These are phyloP conservation scores for Aspergillus asperescens DNA, from an alignment of 495 filamentous ascomycete genomes.

Conservation along the genomic window DNA sequence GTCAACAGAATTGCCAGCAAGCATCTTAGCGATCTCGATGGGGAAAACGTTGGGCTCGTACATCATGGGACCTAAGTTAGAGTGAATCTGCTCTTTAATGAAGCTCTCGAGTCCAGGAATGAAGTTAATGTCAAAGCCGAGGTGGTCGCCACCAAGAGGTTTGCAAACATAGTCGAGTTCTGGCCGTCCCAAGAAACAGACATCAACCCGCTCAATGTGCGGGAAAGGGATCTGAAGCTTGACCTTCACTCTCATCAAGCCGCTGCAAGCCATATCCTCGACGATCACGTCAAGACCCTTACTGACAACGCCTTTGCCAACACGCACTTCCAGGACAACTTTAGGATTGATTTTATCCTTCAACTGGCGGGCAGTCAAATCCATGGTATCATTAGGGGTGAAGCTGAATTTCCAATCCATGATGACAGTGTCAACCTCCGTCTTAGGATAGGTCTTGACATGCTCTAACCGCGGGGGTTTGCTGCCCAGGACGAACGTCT, in stretches of 20 bases:
- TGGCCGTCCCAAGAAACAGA: conserved; percentile 73
- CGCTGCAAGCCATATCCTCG: conserved; percentile 91
- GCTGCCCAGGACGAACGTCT: conserved; percentile 83
- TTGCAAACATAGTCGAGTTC: conserved; percentile 96
- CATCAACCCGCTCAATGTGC: conserved; percentile 86
- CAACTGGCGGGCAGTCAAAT: conserved; percentile 83
- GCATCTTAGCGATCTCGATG: conserved; percentile 97
- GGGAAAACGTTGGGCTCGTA: conserved; percentile 97
- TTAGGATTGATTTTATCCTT: conserved; percentile 97
- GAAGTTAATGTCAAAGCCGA: conserved; percentile 98
- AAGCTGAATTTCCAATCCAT: conserved; percentile 99
- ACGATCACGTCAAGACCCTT: conserved; percentile 97
- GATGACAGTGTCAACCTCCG: conserved; percentile 87
- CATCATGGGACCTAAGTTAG: conserved; percentile 90
- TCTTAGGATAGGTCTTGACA: conserved; percentile 96
- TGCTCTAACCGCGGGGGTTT: conserved; percentile 96
- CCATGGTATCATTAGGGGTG: conserved; percentile 86
- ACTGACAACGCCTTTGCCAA: conserved; percentile 91
- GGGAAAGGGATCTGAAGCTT: conserved; percentile 96
- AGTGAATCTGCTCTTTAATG: conserved; percentile 94
- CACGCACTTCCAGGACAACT: conserved; percentile 83
- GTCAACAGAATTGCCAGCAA: conserved; percentile 90
- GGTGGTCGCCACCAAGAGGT: conserved; percentile 86
- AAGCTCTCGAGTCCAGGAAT: conserved; percentile 89
- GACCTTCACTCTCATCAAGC: conserved; percentile 92